A percentile compares a stretch with the other conserved stretches of the same genome.
phyloP scores from a whole-genome alignment of 2,329 filamentous ascomycete species.

The Bipolaris oryzae region DNA sequence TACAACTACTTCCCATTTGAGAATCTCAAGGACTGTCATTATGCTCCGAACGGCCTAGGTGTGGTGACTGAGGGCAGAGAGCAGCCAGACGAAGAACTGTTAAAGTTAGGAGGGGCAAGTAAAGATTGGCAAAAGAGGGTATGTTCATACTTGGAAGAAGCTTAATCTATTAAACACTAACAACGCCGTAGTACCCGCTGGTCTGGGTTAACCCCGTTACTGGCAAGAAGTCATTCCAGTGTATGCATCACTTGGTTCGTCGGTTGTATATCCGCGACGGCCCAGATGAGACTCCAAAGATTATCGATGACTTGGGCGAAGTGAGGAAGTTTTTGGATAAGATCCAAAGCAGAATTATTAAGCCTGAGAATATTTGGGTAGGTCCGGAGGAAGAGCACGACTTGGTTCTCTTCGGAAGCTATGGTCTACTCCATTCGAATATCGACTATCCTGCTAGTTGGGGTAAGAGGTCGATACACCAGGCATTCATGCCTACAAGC shows the following conservation, averaged over 20 bases:
- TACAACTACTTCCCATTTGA: constrained; percentile 4
- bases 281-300: constrained; percentile 1
- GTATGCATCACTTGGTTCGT: constrained; percentile 2
- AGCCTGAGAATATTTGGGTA: constrained; percentile 8
- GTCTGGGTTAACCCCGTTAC: constrained; percentile 9
- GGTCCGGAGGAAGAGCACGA: constrained; percentile 6
- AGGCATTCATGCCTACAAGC: not conserved
- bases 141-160: not conserved
- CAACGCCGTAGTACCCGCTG: not conserved
- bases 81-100: constrained; percentile 1
- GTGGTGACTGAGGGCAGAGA: constrained; percentile 7
- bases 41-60: constrained; percentile 2
- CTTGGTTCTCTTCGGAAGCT: constrained; percentile 3
- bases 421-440: constrained; percentile 8
- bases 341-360: constrained; percentile 6
- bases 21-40: constrained; percentile 7
- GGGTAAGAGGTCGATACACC: constrained; percentile 2
- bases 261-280: constrained; percentile 1
- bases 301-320: constrained; percentile 3
- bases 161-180: not conserved
- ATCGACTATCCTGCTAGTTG: constrained; percentile 8
- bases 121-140: constrained; percentile 7
- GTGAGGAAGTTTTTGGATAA: constrained; percentile 7
- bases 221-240: not conserved
- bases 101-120: not conserved